Percentiles rank a stretch among this genome's conserved stretches.
These are phyloP conservation scores for Malassezia restricta DNA, from an alignment of 1,284 basidiomycete species.

Conservation along the genomic window DNA sequence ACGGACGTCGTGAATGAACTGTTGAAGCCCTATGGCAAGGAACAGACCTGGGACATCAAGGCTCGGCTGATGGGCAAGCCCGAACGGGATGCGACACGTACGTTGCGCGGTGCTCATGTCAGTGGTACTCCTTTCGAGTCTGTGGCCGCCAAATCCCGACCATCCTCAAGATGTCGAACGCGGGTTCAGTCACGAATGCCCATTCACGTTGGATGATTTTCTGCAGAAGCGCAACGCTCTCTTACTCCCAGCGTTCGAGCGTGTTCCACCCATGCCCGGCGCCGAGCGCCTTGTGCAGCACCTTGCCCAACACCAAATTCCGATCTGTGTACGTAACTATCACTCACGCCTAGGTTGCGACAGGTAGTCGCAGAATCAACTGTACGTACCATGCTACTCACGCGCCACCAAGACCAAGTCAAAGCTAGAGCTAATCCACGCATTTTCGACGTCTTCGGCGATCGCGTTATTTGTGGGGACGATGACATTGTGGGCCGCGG, in stretches of 20 bases:
- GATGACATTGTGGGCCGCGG: slow-evolving; percentile 33
- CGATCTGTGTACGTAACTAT: slow-evolving; percentile 29
- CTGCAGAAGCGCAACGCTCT: slow-evolving; percentile 32
- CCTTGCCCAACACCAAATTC: slow-evolving; percentile 34
- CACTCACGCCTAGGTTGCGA: slow-evolving; percentile 22
- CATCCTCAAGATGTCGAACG: slow-evolving; percentile 15
- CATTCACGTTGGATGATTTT: slow-evolving; percentile 40
- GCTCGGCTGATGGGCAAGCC: slow-evolving; percentile 44
- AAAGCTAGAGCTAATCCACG: slow-evolving; percentile 29
- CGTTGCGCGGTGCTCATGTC: not conserved
- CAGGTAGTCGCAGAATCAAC: slow-evolving; percentile 40
- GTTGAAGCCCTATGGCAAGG: slow-evolving; percentile 40
- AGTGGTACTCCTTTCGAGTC: slow-evolving; percentile 22
- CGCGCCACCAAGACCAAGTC: slow-evolving; percentile 21
- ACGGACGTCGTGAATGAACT: slow-evolving; percentile 44
- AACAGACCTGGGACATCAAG: slow-evolving; percentile 47
- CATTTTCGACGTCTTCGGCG: slow-evolving; percentile 35
- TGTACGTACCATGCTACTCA: slow-evolving; percentile 16
- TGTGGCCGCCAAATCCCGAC: slow-evolving; percentile 30
- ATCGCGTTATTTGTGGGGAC: slow-evolving; percentile 40
- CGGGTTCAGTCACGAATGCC: slow-evolving; percentile 29
- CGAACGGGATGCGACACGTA: slow-evolving; percentile 38
- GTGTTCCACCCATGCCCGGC: slow-evolving; percentile 42
- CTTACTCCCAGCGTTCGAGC: slow-evolving; percentile 33
- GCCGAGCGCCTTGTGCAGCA: slow-evolving; percentile 40